Conservation (phyloP, 129 eudicot species). For the Scalesia atractyloides region DNA sequence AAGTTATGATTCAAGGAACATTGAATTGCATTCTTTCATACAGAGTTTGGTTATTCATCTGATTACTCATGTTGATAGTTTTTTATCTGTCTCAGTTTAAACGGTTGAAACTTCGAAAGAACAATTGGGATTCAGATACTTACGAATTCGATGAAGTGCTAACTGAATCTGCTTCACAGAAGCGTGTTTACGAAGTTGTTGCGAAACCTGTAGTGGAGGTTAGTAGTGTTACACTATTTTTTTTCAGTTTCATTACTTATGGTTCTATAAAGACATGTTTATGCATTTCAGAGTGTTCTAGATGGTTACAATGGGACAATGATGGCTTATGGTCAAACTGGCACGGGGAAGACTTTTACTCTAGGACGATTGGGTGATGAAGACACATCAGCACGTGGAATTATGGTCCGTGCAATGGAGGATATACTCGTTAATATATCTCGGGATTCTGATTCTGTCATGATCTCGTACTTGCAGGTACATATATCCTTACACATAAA, state of each 20-base stretch:
- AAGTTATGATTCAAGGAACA: conserved; percentile 15
- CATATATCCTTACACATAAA: conserved; percentile 8
- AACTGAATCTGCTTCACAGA: conserved; percentile 94
- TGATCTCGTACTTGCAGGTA: conserved; percentile 93
- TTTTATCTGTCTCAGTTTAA: conserved; percentile 61
- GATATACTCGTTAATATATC: conserved; percentile 73
- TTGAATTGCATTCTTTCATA: background rate
- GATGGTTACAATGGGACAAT: conserved; percentile 99
- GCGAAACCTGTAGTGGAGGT: conserved; percentile 99
- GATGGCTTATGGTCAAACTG: conserved; percentile 99
- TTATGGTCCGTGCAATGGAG: conserved; percentile 99
- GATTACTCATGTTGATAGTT: conserved; percentile 14
- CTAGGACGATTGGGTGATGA: conserved; percentile 97
- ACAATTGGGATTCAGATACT: conserved; percentile 99
- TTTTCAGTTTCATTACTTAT: background rate
- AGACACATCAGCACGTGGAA: conserved; percentile 98
- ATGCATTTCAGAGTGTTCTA: conserved; percentile 75
- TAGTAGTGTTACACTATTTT: conserved; percentile 23
- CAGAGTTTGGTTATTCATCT: conserved; percentile 10
- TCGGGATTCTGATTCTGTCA: conserved; percentile 77
- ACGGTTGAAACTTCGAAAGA: conserved; percentile 89
- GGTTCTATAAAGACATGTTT: conserved; percentile 18
- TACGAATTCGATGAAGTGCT: conserved; percentile 98
- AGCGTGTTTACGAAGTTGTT: conserved; percentile 99
- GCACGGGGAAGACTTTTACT: conserved; percentile 96